Evolutionary conservation across 1,284 basidiomycete genomes (phyloP).

Genomic region (Vanrija pseudolonga): DNA sequence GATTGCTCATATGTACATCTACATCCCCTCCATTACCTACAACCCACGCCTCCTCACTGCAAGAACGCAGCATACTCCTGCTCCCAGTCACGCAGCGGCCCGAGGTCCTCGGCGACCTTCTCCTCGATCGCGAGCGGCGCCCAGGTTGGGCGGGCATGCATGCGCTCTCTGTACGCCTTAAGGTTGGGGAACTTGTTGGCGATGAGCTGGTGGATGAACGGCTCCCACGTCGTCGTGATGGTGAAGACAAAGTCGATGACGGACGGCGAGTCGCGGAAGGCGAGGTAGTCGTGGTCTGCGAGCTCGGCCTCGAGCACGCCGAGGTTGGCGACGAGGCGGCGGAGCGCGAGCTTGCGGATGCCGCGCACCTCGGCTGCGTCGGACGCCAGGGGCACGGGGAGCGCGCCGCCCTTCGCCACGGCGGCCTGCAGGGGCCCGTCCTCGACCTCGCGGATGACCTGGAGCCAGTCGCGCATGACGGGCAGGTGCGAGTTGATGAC

Average conservation of each 20-base stretch:
- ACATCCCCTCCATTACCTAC: too few species aligned
- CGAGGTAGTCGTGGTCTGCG: neutral
- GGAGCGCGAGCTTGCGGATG: conserved; percentile 9
- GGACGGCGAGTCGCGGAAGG: neutral
- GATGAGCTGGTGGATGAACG: conserved; percentile 1
- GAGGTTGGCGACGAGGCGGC: conserved; percentile 6
- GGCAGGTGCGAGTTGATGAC: conserved; percentile 24
- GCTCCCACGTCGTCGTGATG: conserved; percentile 12
- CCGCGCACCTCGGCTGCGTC: neutral
- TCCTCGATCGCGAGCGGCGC: neutral
- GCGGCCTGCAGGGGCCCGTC: conserved; percentile 13
- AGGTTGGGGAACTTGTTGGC: conserved; percentile 1
- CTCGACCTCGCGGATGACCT: neutral
- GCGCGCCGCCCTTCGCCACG: conserved; percentile 4
- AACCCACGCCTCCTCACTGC: too few species aligned
- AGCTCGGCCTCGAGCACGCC: conserved; percentile 1
- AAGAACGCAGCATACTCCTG: too few species aligned
- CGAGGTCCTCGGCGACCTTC: neutral
- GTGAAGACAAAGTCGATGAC: conserved; percentile 11
- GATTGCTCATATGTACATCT: too few species aligned
- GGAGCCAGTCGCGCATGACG: conserved; percentile 26
- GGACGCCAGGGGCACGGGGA: neutral
- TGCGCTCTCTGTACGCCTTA: neutral
- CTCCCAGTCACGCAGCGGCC: too few species aligned
- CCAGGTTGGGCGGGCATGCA: conserved; percentile 6